Percentiles rank a stretch among this genome's conserved stretches.
These are phyloP conservation scores for Otatea glauca DNA, from an alignment of 176 grass and related monocot genomes.

Conservation along the genomic window DNA sequence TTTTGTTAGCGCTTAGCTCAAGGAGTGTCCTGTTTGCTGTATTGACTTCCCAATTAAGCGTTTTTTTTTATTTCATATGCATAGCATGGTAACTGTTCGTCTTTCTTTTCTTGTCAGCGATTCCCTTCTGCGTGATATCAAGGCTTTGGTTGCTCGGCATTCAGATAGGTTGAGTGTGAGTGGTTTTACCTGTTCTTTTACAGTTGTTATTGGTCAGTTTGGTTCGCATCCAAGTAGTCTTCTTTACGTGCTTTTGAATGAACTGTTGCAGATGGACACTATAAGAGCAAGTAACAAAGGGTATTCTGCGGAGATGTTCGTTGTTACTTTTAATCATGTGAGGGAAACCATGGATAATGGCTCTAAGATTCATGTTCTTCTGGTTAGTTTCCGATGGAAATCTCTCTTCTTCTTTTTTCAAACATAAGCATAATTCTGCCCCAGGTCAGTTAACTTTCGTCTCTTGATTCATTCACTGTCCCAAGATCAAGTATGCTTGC, in stretches of 20 bases:
- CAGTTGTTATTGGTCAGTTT: neutral
- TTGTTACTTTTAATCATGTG: slow-evolving; percentile 75
- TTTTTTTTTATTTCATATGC: neutral
- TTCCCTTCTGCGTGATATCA: slow-evolving; percentile 69
- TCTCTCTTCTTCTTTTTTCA: neutral
- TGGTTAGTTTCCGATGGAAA: slow-evolving; percentile 64
- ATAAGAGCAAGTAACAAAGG: slow-evolving; percentile 68
- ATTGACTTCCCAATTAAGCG: neutral
- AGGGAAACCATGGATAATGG: slow-evolving; percentile 50
- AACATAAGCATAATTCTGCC: neutral
- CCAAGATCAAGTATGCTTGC: neutral
- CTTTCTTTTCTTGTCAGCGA: slow-evolving; percentile 55
- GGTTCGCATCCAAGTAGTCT: neutral
- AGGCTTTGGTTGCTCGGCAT: slow-evolving; percentile 67
- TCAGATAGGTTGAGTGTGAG: slow-evolving; percentile 75
- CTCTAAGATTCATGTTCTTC: slow-evolving; percentile 77
- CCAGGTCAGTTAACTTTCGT: neutral
- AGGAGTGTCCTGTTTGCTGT: neutral
- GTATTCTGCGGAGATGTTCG: slow-evolving; percentile 71
- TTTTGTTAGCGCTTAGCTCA: neutral
- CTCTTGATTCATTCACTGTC: neutral
- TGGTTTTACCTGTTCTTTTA: slow-evolving; percentile 3
- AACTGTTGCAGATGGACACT: slow-evolving; percentile 70
- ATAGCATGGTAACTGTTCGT: neutral
- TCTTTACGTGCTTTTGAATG: neutral